These are phyloP conservation scores for Dactylellina cionopaga DNA, from an alignment of 2,329 filamentous ascomycete species.

Conservation along the genomic window DNA sequence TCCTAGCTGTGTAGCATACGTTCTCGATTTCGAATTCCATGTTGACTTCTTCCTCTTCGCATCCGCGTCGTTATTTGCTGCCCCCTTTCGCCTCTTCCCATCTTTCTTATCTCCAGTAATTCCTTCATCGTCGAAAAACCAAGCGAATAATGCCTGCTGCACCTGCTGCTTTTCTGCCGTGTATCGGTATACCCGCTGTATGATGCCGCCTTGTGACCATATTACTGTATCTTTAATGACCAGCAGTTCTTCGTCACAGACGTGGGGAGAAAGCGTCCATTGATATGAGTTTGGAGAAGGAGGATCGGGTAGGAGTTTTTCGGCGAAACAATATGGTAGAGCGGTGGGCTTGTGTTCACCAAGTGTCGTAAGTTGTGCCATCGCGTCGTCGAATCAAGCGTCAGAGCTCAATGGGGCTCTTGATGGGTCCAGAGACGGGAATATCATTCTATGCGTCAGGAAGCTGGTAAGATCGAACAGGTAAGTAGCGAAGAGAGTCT, in stretches of 20 bases:
- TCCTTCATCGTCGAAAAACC: constrained; percentile 69
- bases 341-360: constrained; percentile 89
- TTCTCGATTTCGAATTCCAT: constrained; percentile 61
- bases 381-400: constrained; percentile 62
- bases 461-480: neutral
- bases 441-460: no score
- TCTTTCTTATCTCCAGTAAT: constrained; percentile 53
- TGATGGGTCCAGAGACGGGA: constrained; percentile 2
- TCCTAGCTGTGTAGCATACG: constrained; percentile 55
- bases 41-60: constrained; percentile 55
- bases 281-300: constrained; percentile 73
- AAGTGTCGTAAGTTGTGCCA: constrained; percentile 91
- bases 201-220: constrained; percentile 86
- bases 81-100: constrained; percentile 55
- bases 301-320: constrained; percentile 77
- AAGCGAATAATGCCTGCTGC: constrained; percentile 84
- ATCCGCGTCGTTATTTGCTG: constrained; percentile 53
- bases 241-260: constrained; percentile 80
- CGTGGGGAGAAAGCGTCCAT: constrained; percentile 74
- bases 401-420: constrained; percentile 13
- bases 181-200: constrained; percentile 87
- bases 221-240: constrained; percentile 79
- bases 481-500: no score
- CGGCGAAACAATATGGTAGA: constrained; percentile 81
- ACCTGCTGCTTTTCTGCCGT: constrained; percentile 86